A percentile compares a stretch with the other conserved stretches of the same genome.
These are phyloP conservation scores for Parietichytrium sp. DNA, from an alignment of 108 stramenopile genomes.

Conservation along the genomic window DNA sequence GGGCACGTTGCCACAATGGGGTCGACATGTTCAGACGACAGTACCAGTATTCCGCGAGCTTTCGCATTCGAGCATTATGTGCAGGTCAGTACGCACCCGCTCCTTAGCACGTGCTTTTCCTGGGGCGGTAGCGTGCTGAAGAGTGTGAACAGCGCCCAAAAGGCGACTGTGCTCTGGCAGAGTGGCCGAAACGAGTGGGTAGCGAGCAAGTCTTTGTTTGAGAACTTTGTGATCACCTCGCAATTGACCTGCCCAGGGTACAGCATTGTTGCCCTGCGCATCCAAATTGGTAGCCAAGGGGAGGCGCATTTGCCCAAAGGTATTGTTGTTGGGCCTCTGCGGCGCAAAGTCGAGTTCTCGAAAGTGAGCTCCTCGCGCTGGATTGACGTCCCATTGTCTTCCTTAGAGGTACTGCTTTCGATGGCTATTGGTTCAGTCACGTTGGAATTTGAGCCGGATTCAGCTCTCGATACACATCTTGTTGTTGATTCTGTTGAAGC, in stretches of 20 bases:
- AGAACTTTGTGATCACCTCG: not conserved
- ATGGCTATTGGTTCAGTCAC: not conserved
- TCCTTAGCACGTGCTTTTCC: not conserved
- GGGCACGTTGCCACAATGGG: no score
- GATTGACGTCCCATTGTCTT: not conserved
- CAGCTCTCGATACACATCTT: not conserved
- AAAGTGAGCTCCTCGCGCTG: not conserved
- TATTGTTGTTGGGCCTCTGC: not conserved
- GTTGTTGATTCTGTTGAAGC: not conserved
- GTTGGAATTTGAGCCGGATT: not conserved
- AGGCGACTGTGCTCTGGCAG: not conserved
- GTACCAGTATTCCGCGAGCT: not conserved
- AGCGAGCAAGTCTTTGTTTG: not conserved
- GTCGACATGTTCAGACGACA: no score
- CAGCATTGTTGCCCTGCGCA: not conserved
- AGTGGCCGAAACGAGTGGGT: not conserved
- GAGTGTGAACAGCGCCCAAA: not conserved
- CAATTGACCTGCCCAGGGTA: not conserved
- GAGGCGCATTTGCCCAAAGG: not conserved
- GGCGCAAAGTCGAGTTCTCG: not conserved
- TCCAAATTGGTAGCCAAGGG: not conserved
- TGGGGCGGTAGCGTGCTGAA: constrained; percentile 2
- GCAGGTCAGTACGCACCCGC: not conserved
- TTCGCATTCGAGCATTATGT: not conserved
- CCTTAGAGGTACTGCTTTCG: not conserved